Evolutionary conservation across 352 stramenopile genomes (phyloP), one percentile per base, ranked within the genome.

Genomic region (Phytophthora idaei): DNA sequence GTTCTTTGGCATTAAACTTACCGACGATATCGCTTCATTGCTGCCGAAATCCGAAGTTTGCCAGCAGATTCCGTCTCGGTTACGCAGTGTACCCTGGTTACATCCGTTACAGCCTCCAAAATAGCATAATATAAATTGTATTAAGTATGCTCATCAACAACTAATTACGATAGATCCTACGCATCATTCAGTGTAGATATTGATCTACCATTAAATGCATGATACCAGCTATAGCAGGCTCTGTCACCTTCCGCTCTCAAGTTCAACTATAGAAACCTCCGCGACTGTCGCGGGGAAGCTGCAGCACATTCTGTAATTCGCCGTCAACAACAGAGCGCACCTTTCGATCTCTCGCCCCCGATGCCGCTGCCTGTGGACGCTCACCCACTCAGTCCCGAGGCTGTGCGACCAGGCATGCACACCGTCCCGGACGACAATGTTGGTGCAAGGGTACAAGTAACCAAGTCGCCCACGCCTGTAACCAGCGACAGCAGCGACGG

Each of bases 281-380:
- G 56, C 36, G 4, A 36, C 29, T 37, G 34, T 56, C 28, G 57
- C 11, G 28, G 11, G 14, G 49, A 42, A 32, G 54, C 17, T n/a
- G 11, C 28, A 21, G 46, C 32, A 27, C 60, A 74, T 70, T 71
- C 63, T 45, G 39, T 49, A 66, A 59, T 57, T 51, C 42, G 63
- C 39, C 47, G 25, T 25, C 57, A 11, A 34, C 31, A 29, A 21
- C 21, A 21, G 21, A 21, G 55, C 49, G 46, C 44, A 56, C 4
- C 51, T 58, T n/a, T 34, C 29, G 34, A 8, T 37, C 11, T n/a
- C 39, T 56, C 39, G 37, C 44, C 31, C 32, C 29, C 17, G 34
- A 78, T 79, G 72, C 65, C 71, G 5, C 54, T 71, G 55, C 56
- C 71, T n/a, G 53, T 73, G 17, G 70, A 66, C 41, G 44, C 54